These are phyloP conservation scores for Prinsepia uniflora DNA, from an alignment of 306 rosid species.

Conservation along the genomic window DNA sequence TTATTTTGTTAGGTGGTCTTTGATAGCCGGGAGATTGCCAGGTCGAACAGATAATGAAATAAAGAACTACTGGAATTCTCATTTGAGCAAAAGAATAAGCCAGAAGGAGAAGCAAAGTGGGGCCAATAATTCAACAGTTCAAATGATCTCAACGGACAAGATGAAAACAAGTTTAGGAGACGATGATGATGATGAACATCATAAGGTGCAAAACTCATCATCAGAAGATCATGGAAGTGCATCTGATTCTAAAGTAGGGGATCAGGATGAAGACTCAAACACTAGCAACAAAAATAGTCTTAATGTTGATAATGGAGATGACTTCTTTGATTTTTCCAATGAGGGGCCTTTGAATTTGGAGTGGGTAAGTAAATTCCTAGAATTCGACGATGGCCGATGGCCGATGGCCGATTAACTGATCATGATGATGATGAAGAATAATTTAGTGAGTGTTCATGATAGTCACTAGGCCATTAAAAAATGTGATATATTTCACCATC, in stretches of 20 bases:
- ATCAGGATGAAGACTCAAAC: conserved; percentile 24
- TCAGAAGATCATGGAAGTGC: not conserved
- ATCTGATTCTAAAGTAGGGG: conserved; percentile 16
- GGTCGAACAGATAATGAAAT: conserved; percentile 75
- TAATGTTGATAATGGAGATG: conserved; percentile 41
- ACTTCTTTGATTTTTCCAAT: conserved; percentile 51
- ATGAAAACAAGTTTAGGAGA: not conserved
- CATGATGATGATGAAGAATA: not conserved
- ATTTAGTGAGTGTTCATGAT: conserved; percentile 14
- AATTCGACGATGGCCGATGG: conserved; percentile 7
- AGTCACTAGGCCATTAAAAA: not conserved
- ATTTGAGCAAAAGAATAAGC: conserved; percentile 56
- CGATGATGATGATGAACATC: conserved; percentile 9
- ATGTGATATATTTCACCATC: not conserved
- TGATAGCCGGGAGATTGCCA: conserved; percentile 65
- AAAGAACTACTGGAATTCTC: conserved; percentile 71
- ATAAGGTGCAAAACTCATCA: conserved; percentile 23
- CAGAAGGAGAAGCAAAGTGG: conserved; percentile 32
- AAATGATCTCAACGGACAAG: not conserved
- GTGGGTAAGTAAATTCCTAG: conserved; percentile 51
- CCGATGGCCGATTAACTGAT: not conserved
- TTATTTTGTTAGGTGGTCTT: conserved; percentile 49
- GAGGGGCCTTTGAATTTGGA: conserved; percentile 50
- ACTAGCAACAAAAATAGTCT: not conserved
- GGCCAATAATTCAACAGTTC: conserved; percentile 12